Evolutionary conservation across 1,284 basidiomycete genomes (phyloP).

Genomic region (Leccinum pseudoinsigne): DNA sequence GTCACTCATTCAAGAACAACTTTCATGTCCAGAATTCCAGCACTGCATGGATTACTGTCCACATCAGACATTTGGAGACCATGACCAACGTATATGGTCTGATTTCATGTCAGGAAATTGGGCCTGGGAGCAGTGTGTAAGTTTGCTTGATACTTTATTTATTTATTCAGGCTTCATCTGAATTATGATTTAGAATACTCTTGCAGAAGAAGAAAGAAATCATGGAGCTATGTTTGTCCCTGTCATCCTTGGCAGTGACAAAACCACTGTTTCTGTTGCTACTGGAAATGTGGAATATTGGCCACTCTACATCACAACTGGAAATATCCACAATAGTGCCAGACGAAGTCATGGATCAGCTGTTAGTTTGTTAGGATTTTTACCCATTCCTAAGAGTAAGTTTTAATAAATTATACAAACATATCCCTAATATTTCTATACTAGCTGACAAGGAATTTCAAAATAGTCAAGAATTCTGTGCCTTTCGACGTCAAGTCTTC

Average conservation of each 20-base stretch:
- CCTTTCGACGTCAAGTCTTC: neutral
- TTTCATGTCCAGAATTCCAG: neutral
- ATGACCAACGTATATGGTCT: neutral
- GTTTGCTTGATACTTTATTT: neutral
- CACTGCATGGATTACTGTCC: neutral
- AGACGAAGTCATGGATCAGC: neutral
- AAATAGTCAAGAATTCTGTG: neutral
- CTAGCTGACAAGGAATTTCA: neutral
- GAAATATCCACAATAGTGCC: neutral
- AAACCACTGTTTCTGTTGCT: conserved; percentile 5
- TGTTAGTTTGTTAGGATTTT: neutral
- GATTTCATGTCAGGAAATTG: neutral
- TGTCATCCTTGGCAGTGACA: conserved; percentile 7
- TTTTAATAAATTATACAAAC: neutral
- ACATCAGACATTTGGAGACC: neutral
- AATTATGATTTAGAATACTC: neutral
- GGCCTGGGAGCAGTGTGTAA: neutral
- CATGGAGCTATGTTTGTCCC: conserved; percentile 4
- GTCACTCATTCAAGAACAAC: neutral
- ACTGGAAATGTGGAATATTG: conserved; percentile 4
- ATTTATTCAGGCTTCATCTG: too few relatives aligned
- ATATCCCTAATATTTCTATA: neutral
- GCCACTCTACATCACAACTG: neutral
- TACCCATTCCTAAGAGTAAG: neutral
- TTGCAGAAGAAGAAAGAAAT: neutral